Percentiles rank a stretch among this genome's conserved stretches.
phyloP scores from a whole-genome alignment of 2,329 filamentous ascomycete genomes.

The Daldinia sp. region DNA sequence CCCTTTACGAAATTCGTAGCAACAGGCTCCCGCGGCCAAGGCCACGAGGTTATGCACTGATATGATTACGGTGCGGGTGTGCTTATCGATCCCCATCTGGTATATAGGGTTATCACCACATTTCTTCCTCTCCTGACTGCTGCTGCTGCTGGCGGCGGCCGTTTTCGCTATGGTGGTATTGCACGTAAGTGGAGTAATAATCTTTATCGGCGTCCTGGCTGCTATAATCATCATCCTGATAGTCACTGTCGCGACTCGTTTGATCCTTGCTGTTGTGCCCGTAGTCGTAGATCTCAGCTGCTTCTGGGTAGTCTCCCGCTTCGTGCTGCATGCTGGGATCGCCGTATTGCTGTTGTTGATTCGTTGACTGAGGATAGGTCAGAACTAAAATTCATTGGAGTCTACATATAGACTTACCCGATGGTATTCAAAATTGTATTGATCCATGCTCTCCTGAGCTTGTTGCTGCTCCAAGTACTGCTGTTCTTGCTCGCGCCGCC shows the following conservation, averaged over 20 bases:
- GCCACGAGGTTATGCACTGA: slow-evolving; percentile 36
- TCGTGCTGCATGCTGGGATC: slow-evolving; percentile 59
- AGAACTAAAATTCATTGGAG: slow-evolving; percentile 14
- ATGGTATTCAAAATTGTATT: slow-evolving; percentile 67
- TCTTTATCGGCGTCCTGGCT: slow-evolving; percentile 44
- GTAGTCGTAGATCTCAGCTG: slow-evolving; percentile 66
- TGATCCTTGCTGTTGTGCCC: slow-evolving; percentile 60
- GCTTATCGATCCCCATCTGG: slow-evolving; percentile 12
- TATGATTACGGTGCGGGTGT: slow-evolving; percentile 16
- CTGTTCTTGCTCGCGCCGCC: slow-evolving; percentile 63
- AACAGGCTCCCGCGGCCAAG: slow-evolving; percentile 20
- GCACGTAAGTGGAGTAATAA: slow-evolving; percentile 48
- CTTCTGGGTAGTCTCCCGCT: slow-evolving; percentile 63
- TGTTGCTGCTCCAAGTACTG: slow-evolving; percentile 61
- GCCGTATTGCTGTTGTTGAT: slow-evolving; percentile 56
- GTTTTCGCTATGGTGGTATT: slow-evolving; percentile 44
- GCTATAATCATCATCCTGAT: slow-evolving; percentile 54
- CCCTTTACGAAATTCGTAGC: slow-evolving; percentile 26
- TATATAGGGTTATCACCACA: slow-evolving; percentile 56
- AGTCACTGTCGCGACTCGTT: slow-evolving; percentile 55
- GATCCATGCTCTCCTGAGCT: slow-evolving; percentile 60
- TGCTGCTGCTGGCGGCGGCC: slow-evolving; percentile 36
- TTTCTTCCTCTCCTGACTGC: slow-evolving; percentile 53
- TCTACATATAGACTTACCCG: slow-evolving; percentile 56
- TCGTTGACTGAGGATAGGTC: slow-evolving; percentile 54